Base-by-base conservation (phyloP, 495 filamentous ascomycete species). In the Xylaria cubensis region DNA sequence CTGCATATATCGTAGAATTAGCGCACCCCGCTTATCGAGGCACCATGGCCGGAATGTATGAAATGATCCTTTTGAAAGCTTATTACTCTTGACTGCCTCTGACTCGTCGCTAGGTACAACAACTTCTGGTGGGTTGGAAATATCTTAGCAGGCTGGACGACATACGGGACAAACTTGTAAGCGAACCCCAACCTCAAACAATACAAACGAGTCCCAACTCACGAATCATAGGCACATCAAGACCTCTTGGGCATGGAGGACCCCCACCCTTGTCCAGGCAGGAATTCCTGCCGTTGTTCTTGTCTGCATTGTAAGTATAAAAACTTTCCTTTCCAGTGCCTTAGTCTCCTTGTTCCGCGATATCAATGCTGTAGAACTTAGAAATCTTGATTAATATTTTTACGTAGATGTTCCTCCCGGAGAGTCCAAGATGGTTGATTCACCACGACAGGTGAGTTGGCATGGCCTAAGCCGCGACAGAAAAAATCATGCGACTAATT, bases 341-440 rank as follows among this genome's bases (percentile, higher is more conserved):
- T 13, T 42, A 42, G 39, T 42, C 39, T 42, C 39, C 10, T 42
- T 10, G 0, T 42, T 42, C 12, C 39, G 39, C 39, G 2, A 13
- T 42, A 13, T 42, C 39, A 12, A 42, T 42, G 39, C 39, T 42
- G 39, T 42, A 42, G 39, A 0, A 42, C 39, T 13, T 42, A 13
- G 10, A 13, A 42, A 42, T 42, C 1, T 42, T 9, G 10, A 42
- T 9, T 42, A 13, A 42, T 12, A 42, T 42, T 13, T 42, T 0
- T 13, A 42, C 10, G 10, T 15, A 46, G 42, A 29, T 81, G 53
- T 73, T 83, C 85, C 70, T 75, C 51, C 70, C 73, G 24, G 88
- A 90, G 72, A 87, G 84, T 13, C 89, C 89, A 13, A 86, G 89
- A 34, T 91, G 86, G 87, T 81, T 90, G 15, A 80, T 90, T 1